Conservation (phyloP, 345 rosid genomes). For the Populus nigra region DNA sequence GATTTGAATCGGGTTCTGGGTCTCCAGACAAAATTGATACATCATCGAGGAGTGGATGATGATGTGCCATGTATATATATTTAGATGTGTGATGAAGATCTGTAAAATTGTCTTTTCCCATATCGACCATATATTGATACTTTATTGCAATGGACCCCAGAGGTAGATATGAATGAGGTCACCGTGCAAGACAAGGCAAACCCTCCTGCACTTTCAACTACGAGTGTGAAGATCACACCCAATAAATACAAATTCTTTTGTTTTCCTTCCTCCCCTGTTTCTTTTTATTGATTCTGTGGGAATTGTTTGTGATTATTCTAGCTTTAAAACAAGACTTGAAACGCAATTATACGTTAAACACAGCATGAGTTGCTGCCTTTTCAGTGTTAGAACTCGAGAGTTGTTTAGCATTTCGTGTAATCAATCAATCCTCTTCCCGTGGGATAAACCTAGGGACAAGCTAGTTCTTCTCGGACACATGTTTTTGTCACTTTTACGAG, state of each 20-base stretch:
- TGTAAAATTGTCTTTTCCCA: slow-evolving; percentile 23
- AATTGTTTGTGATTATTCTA: too few species aligned
- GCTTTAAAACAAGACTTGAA: too few species aligned
- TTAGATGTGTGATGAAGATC: not conserved
- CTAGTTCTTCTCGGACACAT: too few species aligned
- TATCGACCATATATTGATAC: slow-evolving; percentile 29
- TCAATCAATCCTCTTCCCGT: too few species aligned
- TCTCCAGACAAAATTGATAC: not conserved
- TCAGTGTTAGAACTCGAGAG: not conserved
- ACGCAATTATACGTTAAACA: too few species aligned
- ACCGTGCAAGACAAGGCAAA: not conserved
- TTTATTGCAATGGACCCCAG: slow-evolving; percentile 22
- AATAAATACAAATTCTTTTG: too few species aligned
- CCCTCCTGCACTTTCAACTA: not conserved
- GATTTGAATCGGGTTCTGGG: too few species aligned
- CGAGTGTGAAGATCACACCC: slow-evolving; percentile 2
- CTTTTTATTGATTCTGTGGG: too few species aligned
- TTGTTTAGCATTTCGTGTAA: too few species aligned
- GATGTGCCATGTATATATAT: not conserved
- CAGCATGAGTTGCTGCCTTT: not conserved
- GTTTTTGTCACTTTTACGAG: too few species aligned
- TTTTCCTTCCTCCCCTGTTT: too few species aligned
- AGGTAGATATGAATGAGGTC: slow-evolving; percentile 33
- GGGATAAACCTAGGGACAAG: too few species aligned
- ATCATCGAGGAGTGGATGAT: not conserved